Evolutionary conservation across 345 rosid species (phyloP).

Genomic region (Anastatica hierochuntica): DNA sequence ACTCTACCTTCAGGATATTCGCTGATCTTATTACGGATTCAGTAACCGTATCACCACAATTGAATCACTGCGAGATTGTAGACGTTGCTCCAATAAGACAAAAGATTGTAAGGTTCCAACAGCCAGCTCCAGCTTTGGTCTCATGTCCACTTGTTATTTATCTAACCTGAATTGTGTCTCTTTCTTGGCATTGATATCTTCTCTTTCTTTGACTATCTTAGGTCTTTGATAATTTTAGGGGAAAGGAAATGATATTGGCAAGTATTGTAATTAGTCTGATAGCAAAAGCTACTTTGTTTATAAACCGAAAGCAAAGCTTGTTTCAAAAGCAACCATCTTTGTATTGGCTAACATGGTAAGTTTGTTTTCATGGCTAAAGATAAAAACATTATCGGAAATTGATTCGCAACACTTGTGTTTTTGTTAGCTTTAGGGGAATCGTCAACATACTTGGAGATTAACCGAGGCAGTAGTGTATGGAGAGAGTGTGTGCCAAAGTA

Average conservation of each 20-base stretch:
- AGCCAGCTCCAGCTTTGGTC: slow-evolving; percentile 28
- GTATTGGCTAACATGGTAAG: slow-evolving; percentile 76
- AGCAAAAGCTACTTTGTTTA: slow-evolving; percentile 41
- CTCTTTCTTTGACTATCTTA: background rate
- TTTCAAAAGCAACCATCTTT: slow-evolving; percentile 66
- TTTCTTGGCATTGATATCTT: background rate
- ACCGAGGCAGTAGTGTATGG: too few species aligned
- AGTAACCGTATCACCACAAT: slow-evolving; percentile 37
- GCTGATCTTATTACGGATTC: slow-evolving; percentile 63
- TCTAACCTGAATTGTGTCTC: background rate
- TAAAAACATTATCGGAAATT: too few species aligned
- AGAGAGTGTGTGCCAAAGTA: too few species aligned
- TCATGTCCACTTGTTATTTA: slow-evolving; percentile 44
- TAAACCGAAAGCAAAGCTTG: slow-evolving; percentile 83
- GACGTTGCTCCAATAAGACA: slow-evolving; percentile 56
- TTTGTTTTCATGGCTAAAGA: background rate
- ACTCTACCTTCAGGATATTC: slow-evolving; percentile 50
- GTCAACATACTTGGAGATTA: too few species aligned
- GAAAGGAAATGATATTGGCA: slow-evolving; percentile 15
- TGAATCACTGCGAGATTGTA: slow-evolving; percentile 29
- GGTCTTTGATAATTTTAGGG: too few species aligned
- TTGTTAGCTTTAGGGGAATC: too few species aligned
- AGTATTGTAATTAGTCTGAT: slow-evolving; percentile 37
- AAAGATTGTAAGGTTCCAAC: slow-evolving; percentile 61
- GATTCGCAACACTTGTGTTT: too few species aligned